Evolutionary conservation across 106 monocot genomes (phyloP), one percentile per base, ranked within the genome.

Genomic region (Apostasia shenzhenica): DNA sequence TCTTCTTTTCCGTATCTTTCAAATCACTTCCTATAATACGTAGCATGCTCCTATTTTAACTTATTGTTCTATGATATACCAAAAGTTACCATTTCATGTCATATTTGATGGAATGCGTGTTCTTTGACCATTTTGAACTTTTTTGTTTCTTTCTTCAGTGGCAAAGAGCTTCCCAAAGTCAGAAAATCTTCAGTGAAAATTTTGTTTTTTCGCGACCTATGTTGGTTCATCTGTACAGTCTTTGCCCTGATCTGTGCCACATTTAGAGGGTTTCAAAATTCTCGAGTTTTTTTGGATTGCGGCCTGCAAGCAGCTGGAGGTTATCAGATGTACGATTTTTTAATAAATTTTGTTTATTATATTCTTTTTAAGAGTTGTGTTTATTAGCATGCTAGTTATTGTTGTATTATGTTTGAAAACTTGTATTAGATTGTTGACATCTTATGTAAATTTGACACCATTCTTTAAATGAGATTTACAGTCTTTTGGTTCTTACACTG

Each of bases 91-190:
- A 26, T 26, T 26, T 26, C 26, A 26, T 26, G 26, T 26, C 26
- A 26, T 26, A 26, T 26, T 26, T 26, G 26, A 26, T 26, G 26
- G 26, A 26, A 26, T 26, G 26, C 26, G 26, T 26, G 26, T 26
- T 26, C 26, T 26, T 26, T 26, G 26, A 26, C 26, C 26, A 26
- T 26, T 26, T 26, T 26, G 26, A 26, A 26, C 26, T 26, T 26
- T 26, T 26, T 26, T 26, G 26, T 26, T 12, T 56, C 4, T 56
- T 38, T 65, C 37, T 65, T 5, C 72, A 72, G 72, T 63, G 62
- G 72, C 62, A 41, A 53, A 49, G 72, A 54, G 54, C 63, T 62
- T 72, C 26, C 41, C 8, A 43, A 63, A 63, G 63, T 2, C 52
- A 6, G 62, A 72, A 54, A 54, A 44, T 51, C 26, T 2, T 0